phyloP scores from a whole-genome alignment of 495 filamentous ascomycete species.

The Trichoderma reesei region DNA sequence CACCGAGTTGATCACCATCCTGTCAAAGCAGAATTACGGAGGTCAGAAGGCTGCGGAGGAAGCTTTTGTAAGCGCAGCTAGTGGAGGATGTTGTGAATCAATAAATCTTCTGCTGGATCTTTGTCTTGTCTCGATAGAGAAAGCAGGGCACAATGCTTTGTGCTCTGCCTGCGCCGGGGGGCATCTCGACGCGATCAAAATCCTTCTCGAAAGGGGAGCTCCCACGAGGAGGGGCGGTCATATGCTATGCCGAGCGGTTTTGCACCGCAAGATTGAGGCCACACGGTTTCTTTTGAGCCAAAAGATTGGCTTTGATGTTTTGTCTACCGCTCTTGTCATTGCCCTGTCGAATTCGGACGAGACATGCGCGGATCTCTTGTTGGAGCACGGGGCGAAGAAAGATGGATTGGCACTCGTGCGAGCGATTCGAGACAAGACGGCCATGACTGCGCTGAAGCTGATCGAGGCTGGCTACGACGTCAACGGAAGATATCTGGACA shows the following conservation, averaged over 20 bases:
- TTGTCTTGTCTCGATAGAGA: neutral
- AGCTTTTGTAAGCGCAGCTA: neutral
- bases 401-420: neutral
- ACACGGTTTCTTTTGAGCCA: neutral
- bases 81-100: neutral
- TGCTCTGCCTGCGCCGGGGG: constrained; percentile 1
- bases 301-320: neutral
- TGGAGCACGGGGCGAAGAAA: neutral
- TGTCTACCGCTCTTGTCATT: neutral
- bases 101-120: neutral
- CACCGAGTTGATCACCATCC: neutral
- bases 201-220: neutral
- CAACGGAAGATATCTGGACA: neutral
- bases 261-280: neutral
- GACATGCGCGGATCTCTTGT: neutral
- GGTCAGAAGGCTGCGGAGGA: neutral
- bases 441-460: constrained; percentile 1
- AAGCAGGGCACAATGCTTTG: neutral
- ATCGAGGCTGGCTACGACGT: constrained; percentile 2
- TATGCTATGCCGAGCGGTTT: constrained; percentile 6
- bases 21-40: constrained; percentile 1
- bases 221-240: neutral
- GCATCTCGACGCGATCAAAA: neutral
- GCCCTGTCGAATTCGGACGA: neutral
- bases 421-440: constrained; percentile 2